These are phyloP conservation scores for Lunularia cruciata DNA, from an alignment of 225 moss, liverwort and hornwort genomes.

Conservation along the genomic window DNA sequence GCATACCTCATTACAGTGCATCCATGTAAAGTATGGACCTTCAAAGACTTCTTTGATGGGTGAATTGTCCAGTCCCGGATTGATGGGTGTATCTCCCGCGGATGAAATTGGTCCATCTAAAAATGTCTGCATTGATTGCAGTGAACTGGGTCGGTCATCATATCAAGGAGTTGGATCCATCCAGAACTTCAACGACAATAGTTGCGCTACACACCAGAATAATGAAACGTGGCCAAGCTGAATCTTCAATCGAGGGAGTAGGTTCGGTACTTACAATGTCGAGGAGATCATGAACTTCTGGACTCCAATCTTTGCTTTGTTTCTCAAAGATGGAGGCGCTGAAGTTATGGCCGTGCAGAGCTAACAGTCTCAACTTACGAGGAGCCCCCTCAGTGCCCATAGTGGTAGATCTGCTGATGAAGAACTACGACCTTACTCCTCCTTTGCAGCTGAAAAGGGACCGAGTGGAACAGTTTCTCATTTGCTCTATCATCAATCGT, in stretches of 20 bases:
- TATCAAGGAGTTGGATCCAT: too few species aligned
- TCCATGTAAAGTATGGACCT: conserved; percentile 85
- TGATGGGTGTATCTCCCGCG: too few species aligned
- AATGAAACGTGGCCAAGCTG: too few species aligned
- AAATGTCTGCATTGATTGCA: conserved; percentile 55
- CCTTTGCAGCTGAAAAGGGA: too few species aligned
- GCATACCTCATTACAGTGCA: conserved; percentile 58
- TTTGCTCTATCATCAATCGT: too few species aligned
- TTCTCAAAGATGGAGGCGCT: conserved; percentile 72
- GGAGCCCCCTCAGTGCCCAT: conserved; percentile 48
- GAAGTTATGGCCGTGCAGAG: conserved; percentile 75
- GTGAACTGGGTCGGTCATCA: too few species aligned
- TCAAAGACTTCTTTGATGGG: conserved; percentile 73
- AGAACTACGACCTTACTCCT: too few species aligned
- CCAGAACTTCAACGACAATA: too few species aligned
- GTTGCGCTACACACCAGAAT: too few species aligned
- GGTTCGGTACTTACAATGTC: conserved; percentile 61
- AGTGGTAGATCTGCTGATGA: too few species aligned
- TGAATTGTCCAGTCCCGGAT: conserved; percentile 64
- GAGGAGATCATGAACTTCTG: conserved; percentile 66
- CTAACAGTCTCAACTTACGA: conserved; percentile 69
- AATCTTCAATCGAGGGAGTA: too few species aligned
- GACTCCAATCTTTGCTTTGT: conserved; percentile 78
- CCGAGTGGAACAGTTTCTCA: too few species aligned
- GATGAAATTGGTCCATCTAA: conserved; percentile 70